Evolutionary conservation across 768 basidiomycete species (phyloP), one percentile per base, ranked within the genome.

Genomic region (Russula sp.): DNA sequence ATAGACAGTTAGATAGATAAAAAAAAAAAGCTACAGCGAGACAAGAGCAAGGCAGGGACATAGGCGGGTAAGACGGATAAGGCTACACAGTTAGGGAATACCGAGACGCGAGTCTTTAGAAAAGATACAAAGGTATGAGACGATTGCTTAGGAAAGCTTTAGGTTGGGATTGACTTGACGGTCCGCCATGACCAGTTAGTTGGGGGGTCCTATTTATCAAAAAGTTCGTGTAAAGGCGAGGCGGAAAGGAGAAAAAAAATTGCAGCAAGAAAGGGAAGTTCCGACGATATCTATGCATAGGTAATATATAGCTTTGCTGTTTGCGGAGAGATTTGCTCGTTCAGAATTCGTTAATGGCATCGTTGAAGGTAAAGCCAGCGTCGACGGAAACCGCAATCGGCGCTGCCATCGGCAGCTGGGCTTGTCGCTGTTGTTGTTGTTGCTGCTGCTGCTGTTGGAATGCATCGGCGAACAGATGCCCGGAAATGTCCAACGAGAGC

Each of bases 311-410:
- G 22, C n/a, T 37, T 48, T 27, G 49, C 32, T 22, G 40, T 3
- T 37, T 16, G 59, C 22, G 48, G 14, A n/a, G 18, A 10, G 63
- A 40, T 48, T 32, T 51, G 60, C 27, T 65, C 61, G 34, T 65
- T 65, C 51, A 65, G 49, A 63, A 58, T 48, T 67, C 67, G 54
- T 68, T 62, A 60, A 63, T 59, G 54, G 62, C 58, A 40, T 68
- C 65, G 60, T 68, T 66, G 65, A 68, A 66, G 53, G 57, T 31
- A 55, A 66, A 66, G 27, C 57, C n/a, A 31, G 59, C 0, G 11
- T 62, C 60, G 40, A 62, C 51, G 7, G 55, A 57, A n/a, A 56
- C 48, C 22, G 62, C 57, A 20, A 63, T 39, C 34, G 63, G 63
- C 8, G 63, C 58, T 11, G 45, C 52, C 34, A 64, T 51, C 20